Base-by-base conservation (phyloP, 2,329 filamentous ascomycete genomes). In the Hypocreales sp. region DNA sequence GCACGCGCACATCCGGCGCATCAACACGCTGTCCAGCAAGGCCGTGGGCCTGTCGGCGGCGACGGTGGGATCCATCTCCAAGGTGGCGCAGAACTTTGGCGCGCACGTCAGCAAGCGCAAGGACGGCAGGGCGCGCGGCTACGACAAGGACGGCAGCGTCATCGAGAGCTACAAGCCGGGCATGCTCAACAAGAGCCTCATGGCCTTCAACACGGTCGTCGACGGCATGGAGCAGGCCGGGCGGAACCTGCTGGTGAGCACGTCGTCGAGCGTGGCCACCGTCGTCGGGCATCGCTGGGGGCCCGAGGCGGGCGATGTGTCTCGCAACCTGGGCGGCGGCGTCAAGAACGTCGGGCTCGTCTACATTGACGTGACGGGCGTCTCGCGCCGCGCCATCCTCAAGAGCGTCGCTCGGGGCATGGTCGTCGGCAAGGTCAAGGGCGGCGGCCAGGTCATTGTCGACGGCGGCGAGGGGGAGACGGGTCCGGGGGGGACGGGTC, bases 361-460 rank as follows among this genome's bases (percentile, higher is more conserved):
- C 18, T 98, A 98, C 48, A 93, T 98, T 34, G 90, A 98, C 42
- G 87, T 92, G 2, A 79, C 86, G 0, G 90, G 90, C 20, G 90
- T 98, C 2, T 92, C 81, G 30, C 67, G 90, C 22, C 72, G 76
- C 34, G 90, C 90, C 0, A 72, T 98, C 23, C 69, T 98, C 47
- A 98, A 94, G 61, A 82, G 79, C 22, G 90, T 95, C 2, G 90
- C 86, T 13, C 94, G 92, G 60, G 84, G 90, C 22, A 95, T 98
- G 90, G 76, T 92, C 0, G 74, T 92, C 5, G 82, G 82, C 20
- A 74, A 73, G 37, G 80, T 87, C 26, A 69, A 72, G 31, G 76
- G 75, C 20, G 79, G 78, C 5, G 72, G 79, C 3, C 69, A 82
- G 38, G 62, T 83, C 13, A 65, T 87, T 26, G 75, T 86, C 13